These are phyloP conservation scores for Aspergillus ostianus DNA, from an alignment of 495 filamentous ascomycete species.

Conservation along the genomic window DNA sequence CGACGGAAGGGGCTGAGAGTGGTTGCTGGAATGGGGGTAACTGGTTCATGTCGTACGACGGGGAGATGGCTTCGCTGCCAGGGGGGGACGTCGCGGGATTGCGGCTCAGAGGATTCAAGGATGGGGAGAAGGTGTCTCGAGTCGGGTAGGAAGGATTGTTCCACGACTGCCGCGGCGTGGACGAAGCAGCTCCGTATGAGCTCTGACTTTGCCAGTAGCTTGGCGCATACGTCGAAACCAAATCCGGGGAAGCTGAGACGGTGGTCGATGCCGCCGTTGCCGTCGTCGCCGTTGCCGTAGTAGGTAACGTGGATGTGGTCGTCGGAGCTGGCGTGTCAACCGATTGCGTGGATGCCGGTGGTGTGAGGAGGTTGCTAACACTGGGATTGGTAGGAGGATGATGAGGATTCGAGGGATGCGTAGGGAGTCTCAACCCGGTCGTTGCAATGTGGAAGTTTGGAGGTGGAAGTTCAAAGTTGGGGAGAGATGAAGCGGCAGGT, in stretches of 20 bases:
- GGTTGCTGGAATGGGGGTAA: slow-evolving; percentile 57
- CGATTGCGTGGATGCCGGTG: slow-evolving; percentile 58
- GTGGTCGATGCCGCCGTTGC: slow-evolving; percentile 34
- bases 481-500: slow-evolving; percentile 58
- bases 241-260: slow-evolving; percentile 25
- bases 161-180: slow-evolving; percentile 47
- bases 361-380: slow-evolving; percentile 61
- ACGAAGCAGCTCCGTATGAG: slow-evolving; percentile 50
- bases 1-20: slow-evolving; percentile 44
- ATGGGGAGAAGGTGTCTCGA: slow-evolving; percentile 57
- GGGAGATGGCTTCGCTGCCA: slow-evolving; percentile 46
- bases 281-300: slow-evolving; percentile 25
- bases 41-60: slow-evolving; percentile 59
- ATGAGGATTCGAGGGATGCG: slow-evolving; percentile 30
- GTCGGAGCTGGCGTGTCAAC: slow-evolving; percentile 47
- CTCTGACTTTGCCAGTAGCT: slow-evolving; percentile 50
- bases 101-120: slow-evolving; percentile 43
- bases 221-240: slow-evolving; percentile 37
- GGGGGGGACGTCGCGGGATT: slow-evolving; percentile 51
- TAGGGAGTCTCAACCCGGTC: slow-evolving; percentile 42
- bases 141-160: slow-evolving; percentile 34
- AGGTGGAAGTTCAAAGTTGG: slow-evolving; percentile 61
- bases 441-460: slow-evolving; percentile 34
- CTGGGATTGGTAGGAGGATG: slow-evolving; percentile 50
- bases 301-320: background rate